Conservation (phyloP, 257 asterid genomes). For the Knoxia roxburghii region DNA sequence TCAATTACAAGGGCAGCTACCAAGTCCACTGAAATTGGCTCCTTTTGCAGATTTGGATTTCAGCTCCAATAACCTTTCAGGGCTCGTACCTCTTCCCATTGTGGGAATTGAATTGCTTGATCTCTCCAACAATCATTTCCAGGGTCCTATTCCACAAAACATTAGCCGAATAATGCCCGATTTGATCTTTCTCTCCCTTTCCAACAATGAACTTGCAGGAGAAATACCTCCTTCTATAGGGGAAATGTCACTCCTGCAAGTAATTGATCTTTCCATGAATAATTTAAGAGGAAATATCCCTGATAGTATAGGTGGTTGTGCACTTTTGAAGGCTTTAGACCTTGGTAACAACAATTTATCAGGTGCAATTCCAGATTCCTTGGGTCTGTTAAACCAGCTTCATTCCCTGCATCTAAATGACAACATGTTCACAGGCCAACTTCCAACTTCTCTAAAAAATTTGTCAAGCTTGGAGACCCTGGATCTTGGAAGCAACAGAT, state of each 20-base stretch:
- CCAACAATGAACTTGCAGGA: slow-evolving; percentile 35
- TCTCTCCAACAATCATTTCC: slow-evolving; percentile 43
- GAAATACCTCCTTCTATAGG: slow-evolving; percentile 37
- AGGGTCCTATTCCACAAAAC: slow-evolving; percentile 37
- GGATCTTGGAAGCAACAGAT: slow-evolving; percentile 38
- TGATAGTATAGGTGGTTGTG: slow-evolving; percentile 32
- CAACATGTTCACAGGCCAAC: slow-evolving; percentile 35
- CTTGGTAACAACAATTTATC: slow-evolving; percentile 35
- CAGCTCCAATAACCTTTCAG: slow-evolving; percentile 39
- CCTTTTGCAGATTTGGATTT: slow-evolving; percentile 47
- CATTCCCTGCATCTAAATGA: slow-evolving; percentile 37
- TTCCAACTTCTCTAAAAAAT: slow-evolving; percentile 37
- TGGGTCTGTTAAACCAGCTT: slow-evolving; percentile 36
- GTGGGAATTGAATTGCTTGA: slow-evolving; percentile 41
- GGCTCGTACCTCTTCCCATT: slow-evolving; percentile 34
- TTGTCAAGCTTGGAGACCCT: slow-evolving; percentile 41
- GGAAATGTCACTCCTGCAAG: slow-evolving; percentile 31
- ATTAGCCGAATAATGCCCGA: slow-evolving; percentile 35
- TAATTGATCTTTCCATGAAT: slow-evolving; percentile 43
- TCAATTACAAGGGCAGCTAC: slow-evolving; percentile 37
- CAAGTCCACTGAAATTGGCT: slow-evolving; percentile 28
- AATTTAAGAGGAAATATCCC: slow-evolving; percentile 42
- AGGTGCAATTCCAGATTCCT: slow-evolving; percentile 39
- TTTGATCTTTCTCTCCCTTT: slow-evolving; percentile 41
- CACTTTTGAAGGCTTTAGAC: slow-evolving; percentile 33